Percentiles rank a stretch among this genome's conserved stretches.
Conservation (phyloP, 2,329 filamentous ascomycete species). For the Aspergillus ustus region DNA sequence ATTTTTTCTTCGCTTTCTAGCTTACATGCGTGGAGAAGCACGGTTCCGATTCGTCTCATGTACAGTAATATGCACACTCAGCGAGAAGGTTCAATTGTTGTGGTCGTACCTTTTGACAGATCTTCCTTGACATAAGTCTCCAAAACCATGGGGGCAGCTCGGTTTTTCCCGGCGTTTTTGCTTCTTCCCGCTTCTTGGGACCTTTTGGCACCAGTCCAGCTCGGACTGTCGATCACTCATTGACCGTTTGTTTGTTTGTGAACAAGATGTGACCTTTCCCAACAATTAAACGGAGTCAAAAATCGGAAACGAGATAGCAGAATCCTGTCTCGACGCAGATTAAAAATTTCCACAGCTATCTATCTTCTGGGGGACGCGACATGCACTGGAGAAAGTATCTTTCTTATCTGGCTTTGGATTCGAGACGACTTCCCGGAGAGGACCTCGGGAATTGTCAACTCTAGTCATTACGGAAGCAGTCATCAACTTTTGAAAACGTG, state of each 20-base stretch:
- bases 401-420: background rate
- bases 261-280: background rate
- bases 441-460: background rate
- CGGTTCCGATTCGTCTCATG: slow-evolving; percentile 4
- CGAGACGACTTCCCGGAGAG: background rate
- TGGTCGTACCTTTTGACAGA: slow-evolving; percentile 5
- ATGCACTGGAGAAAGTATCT: background rate
- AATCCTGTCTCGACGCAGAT: background rate
- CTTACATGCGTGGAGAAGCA: background rate
- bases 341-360: background rate
- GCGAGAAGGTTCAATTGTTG: background rate
- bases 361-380: background rate
- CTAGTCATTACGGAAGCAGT: background rate
- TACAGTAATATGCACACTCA: background rate
- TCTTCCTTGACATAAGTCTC: background rate
- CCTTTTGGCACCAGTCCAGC: background rate
- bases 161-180: slow-evolving; percentile 4
- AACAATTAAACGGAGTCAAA: background rate
- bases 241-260: background rate
- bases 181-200: slow-evolving; percentile 2
- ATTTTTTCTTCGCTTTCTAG: slow-evolving; percentile 12
- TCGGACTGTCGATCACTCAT: slow-evolving; percentile 1
- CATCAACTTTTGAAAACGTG: background rate
- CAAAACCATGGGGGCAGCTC: background rate
- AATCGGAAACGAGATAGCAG: background rate